Percentiles rank a stretch among this genome's conserved stretches.
phyloP scores from a whole-genome alignment of 345 rosid species.

The Mallotus nudiflorus region DNA sequence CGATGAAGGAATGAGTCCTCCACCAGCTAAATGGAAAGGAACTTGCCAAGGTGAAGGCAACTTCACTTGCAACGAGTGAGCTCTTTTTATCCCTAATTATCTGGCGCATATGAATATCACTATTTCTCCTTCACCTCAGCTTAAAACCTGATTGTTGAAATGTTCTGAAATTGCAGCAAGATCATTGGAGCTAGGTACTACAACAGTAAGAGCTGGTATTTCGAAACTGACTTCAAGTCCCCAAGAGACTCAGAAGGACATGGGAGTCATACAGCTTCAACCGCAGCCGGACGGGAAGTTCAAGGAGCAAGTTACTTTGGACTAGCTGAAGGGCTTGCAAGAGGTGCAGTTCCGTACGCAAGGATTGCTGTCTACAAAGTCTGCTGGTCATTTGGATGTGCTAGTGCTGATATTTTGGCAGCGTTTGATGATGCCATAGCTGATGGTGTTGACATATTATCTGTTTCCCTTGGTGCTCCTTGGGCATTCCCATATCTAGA shows the following conservation, averaged over 20 bases:
- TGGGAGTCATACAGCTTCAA: constrained; percentile 43
- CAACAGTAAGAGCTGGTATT: background rate
- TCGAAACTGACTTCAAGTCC: constrained; percentile 9
- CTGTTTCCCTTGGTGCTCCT: constrained; percentile 20
- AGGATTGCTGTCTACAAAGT: constrained; percentile 42
- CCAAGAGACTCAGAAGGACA: constrained; percentile 33
- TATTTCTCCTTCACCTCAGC: too few relatives aligned
- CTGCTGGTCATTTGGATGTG: constrained; percentile 36
- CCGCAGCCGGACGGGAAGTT: constrained; percentile 33
- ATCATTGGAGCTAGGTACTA: constrained; percentile 34
- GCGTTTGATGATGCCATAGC: constrained; percentile 51
- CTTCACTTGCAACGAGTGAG: constrained; percentile 40
- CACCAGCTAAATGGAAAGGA: constrained; percentile 40
- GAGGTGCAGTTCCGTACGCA: constrained; percentile 38
- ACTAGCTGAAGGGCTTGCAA: constrained; percentile 33
- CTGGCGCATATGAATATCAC: background rate
- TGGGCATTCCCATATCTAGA: constrained; percentile 6
- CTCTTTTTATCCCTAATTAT: background rate
- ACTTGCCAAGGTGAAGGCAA: constrained; percentile 21
- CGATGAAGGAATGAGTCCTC: constrained; percentile 21
- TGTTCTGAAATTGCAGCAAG: constrained; percentile 19
- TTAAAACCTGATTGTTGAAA: background rate
- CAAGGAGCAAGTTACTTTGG: constrained; percentile 26
- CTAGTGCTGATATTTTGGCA: constrained; percentile 33
- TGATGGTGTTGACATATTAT: constrained; percentile 38